Conservation (phyloP, 306 rosid genomes). For the Quercus parvula region DNA sequence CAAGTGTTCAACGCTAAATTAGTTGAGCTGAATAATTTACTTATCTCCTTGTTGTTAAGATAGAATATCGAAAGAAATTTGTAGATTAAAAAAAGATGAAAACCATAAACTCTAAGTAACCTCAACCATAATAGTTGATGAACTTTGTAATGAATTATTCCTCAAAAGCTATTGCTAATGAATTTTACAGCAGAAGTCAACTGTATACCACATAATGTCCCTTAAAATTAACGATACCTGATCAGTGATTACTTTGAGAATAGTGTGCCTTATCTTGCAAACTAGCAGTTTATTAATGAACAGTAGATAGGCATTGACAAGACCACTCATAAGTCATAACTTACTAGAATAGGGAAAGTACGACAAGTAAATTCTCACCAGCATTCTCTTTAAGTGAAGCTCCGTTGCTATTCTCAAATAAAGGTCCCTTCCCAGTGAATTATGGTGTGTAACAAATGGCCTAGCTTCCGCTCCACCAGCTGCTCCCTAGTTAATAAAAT, state of each 20-base stretch:
- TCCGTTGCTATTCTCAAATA: constrained; percentile 97
- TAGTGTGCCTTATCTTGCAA: too few species aligned
- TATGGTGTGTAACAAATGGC: constrained; percentile 93
- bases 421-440: constrained; percentile 89
- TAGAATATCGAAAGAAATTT: too few species aligned
- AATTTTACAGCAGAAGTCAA: too few species aligned
- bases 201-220: too few species aligned
- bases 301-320: too few species aligned
- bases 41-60: neutral
- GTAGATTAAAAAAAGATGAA: neutral
- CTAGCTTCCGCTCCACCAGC: constrained; percentile 99
- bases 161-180: too few species aligned
- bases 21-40: neutral
- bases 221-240: too few species aligned
- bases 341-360: too few species aligned
- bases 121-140: neutral
- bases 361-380: constrained; percentile 55
- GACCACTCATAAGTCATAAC: too few species aligned
- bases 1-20: neutral
- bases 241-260: too few species aligned
- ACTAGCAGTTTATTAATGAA: too few species aligned
- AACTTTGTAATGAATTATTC: too few species aligned
- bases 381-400: constrained; percentile 95
- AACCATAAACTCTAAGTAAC: neutral
- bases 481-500: constrained; percentile 72